Conservation (phyloP, 805 yeast genomes). For the Lipomyces sp. region DNA sequence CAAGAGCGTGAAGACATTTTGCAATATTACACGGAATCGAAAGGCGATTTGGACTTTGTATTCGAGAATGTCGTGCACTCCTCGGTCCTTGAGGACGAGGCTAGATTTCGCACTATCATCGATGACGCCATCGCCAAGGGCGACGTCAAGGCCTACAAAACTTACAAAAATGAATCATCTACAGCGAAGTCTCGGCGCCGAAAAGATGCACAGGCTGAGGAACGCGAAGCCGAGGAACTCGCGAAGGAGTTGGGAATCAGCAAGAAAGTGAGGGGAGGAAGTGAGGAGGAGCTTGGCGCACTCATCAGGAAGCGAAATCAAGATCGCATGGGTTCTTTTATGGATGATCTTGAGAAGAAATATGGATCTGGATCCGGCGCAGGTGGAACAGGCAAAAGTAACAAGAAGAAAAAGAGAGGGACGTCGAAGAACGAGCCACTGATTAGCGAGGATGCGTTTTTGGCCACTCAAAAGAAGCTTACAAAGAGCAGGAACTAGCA, state of each 20-base stretch:
- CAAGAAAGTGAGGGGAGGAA: slow-evolving; percentile 23
- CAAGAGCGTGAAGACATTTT: slow-evolving; percentile 55
- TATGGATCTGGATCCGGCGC: slow-evolving; percentile 26
- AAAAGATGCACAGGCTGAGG: slow-evolving; percentile 39
- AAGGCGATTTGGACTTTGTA: slow-evolving; percentile 66
- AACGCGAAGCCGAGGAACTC: slow-evolving; percentile 53
- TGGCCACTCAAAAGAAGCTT: slow-evolving; percentile 8
- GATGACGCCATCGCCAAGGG: slow-evolving; percentile 44
- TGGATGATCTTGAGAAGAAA: slow-evolving; percentile 38
- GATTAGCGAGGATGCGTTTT: slow-evolving; percentile 17
- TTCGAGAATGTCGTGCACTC: slow-evolving; percentile 79
- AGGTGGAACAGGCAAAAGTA: slow-evolving; percentile 11
- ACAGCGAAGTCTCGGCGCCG: slow-evolving; percentile 48
- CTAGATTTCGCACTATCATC: slow-evolving; percentile 55
- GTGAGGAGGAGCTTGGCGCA: slow-evolving; percentile 39
- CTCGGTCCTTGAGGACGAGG: slow-evolving; percentile 61
- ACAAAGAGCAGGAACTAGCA: not conserved
- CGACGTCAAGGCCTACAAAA: slow-evolving; percentile 41
- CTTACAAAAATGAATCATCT: slow-evolving; percentile 47
- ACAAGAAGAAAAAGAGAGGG: slow-evolving; percentile 2
- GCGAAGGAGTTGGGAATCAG: slow-evolving; percentile 50
- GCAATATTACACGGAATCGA: slow-evolving; percentile 52
- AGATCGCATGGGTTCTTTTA: slow-evolving; percentile 32
- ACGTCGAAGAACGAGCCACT: not conserved
- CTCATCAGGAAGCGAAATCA: slow-evolving; percentile 38